phyloP scores from a whole-genome alignment of 768 basidiomycete genomes.

The Termitomyces sp. region DNA sequence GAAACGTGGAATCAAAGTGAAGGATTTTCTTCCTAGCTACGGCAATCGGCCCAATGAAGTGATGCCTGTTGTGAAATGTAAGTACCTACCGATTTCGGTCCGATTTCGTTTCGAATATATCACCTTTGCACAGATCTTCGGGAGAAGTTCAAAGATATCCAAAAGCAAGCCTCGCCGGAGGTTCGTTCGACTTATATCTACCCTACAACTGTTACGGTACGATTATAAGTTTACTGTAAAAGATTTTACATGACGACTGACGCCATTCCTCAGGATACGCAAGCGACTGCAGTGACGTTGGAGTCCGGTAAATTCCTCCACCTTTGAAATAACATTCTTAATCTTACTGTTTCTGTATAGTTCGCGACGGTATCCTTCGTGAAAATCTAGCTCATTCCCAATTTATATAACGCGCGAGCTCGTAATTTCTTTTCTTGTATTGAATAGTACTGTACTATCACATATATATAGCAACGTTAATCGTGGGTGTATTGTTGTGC shows the following conservation, averaged over 20 bases:
- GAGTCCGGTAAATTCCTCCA: conserved; percentile 36
- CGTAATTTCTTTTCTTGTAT: background rate
- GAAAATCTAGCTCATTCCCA: conserved; percentile 50
- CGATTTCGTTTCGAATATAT: background rate
- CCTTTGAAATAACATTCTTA: background rate
- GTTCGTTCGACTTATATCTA: conserved; percentile 58
- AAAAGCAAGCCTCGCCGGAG: conserved; percentile 50
- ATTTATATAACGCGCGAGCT: conserved; percentile 34
- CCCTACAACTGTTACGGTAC: conserved; percentile 64
- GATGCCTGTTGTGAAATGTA: conserved; percentile 59
- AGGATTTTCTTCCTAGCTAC: conserved; percentile 58
- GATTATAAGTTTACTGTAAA: conserved; percentile 17
- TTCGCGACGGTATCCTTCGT: conserved; percentile 59
- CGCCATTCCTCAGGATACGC: conserved; percentile 44
- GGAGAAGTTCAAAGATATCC: conserved; percentile 66
- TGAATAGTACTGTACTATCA: background rate
- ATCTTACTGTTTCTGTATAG: conserved; percentile 22
- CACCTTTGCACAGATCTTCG: conserved; percentile 45
- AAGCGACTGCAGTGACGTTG: conserved; percentile 54
- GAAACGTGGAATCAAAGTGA: conserved; percentile 50
- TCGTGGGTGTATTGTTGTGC: background rate
- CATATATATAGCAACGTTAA: background rate
- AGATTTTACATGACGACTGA: background rate
- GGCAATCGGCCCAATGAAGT: conserved; percentile 67
- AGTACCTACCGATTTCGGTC: conserved; percentile 17